These are phyloP conservation scores for Klebsormidium nitens DNA, from an alignment of 139 green algal species.

Conservation along the genomic window DNA sequence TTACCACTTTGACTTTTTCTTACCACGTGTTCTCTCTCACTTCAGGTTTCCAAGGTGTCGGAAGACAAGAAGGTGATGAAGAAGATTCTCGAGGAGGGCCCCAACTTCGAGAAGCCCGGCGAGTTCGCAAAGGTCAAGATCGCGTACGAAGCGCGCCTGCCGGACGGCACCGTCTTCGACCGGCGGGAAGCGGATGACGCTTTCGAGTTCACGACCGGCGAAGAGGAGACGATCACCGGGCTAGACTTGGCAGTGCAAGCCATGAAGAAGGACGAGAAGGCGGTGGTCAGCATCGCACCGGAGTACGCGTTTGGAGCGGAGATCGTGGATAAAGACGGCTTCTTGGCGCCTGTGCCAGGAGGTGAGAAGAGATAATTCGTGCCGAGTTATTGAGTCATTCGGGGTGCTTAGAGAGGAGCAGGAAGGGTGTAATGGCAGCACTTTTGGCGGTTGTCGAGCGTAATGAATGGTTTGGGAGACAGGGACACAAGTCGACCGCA, in stretches of 20 bases:
- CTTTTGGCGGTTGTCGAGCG: no score
- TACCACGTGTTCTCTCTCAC: no score
- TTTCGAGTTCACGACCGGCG: conserved; percentile 60
- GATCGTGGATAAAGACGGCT: no score
- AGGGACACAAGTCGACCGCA: no score
- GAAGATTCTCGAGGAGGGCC: conserved; percentile 64
- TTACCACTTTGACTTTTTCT: no score
- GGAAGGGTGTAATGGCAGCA: no score
- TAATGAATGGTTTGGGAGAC: no score
- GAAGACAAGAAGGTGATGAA: conserved; percentile 71
- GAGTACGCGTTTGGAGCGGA: conserved; percentile 63
- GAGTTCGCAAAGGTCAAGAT: conserved; percentile 65
- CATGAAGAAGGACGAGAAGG: conserved; percentile 82
- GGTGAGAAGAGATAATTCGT: no score
- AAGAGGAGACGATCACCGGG: conserved; percentile 56
- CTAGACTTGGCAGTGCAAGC: conserved; percentile 78
- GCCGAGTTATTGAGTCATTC: no score
- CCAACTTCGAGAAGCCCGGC: conserved; percentile 72
- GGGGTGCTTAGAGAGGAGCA: no score
- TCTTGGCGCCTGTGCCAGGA: neutral
- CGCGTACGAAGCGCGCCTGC: conserved; percentile 37
- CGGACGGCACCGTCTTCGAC: conserved; percentile 51
- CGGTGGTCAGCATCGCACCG: conserved; percentile 65
- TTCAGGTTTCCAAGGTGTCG: conserved; percentile 37
- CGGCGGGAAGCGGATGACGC: conserved; percentile 57